These are phyloP conservation scores for Pittosporum tobira DNA, from an alignment of 129 eudicot genomes.

Conservation along the genomic window DNA sequence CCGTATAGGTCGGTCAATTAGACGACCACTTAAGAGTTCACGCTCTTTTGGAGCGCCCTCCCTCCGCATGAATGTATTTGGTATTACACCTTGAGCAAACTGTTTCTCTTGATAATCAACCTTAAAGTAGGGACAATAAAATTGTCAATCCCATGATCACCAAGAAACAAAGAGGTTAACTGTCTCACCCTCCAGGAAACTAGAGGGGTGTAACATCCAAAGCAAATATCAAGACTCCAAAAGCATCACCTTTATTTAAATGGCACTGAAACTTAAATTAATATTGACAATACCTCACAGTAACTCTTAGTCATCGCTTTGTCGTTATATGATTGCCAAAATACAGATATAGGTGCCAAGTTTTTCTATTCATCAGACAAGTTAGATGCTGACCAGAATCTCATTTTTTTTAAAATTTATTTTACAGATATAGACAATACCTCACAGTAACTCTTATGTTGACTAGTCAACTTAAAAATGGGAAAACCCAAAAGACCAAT, in stretches of 20 bases:
- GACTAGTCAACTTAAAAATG: too few species aligned
- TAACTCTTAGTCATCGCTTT: not conserved
- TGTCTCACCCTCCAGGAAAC: too few species aligned
- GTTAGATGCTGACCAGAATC: too few species aligned
- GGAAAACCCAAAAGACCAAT: too few species aligned
- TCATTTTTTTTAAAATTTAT: too few species aligned
- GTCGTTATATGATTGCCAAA: not conserved
- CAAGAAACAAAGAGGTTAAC: not conserved
- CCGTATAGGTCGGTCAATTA: slow-evolving; percentile 87
- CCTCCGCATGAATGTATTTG: slow-evolving; percentile 84
- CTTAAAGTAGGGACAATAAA: slow-evolving; percentile 23
- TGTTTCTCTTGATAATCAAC: slow-evolving; percentile 99
- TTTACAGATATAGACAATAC: too few species aligned
- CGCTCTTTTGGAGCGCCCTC: slow-evolving; percentile 99
- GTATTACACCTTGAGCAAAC: slow-evolving; percentile 93
- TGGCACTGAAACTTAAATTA: not conserved
- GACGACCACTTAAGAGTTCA: slow-evolving; percentile 85
- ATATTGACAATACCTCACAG: not conserved
- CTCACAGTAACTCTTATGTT: too few species aligned
- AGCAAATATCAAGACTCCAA: not conserved
- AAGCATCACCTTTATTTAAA: not conserved
- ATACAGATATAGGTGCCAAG: not conserved
- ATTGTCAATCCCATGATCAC: not conserved
- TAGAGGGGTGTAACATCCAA: not conserved
- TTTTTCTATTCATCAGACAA: too few species aligned